These are phyloP conservation scores for Crithidia fasciculata DNA, from an alignment of 208 protist species.

Conservation along the genomic window DNA sequence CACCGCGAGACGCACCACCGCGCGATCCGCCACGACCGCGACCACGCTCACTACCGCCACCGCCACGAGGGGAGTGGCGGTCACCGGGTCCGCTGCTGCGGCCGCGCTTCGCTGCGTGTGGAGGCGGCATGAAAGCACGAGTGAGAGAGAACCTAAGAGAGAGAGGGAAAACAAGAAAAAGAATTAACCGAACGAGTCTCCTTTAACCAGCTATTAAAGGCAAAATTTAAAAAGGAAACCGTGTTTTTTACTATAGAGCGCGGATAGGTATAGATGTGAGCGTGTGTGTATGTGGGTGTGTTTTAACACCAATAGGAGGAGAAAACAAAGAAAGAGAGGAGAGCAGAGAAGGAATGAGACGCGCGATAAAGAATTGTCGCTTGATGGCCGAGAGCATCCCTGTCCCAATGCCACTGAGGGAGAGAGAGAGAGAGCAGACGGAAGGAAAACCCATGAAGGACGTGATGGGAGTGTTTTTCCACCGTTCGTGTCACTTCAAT, in stretches of 20 bases:
- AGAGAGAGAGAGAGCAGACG: background rate
- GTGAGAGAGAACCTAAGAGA: background rate
- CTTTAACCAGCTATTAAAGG: background rate
- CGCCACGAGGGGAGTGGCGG: background rate
- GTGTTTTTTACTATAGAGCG: background rate
- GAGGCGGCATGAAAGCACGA: conserved; percentile 22
- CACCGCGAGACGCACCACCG: too few species aligned
- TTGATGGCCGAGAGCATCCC: too few species aligned
- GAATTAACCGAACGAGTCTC: background rate
- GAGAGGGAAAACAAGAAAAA: conserved; percentile 17
- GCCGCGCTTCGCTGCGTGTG: conserved; percentile 30
- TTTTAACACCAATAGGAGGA: background rate
- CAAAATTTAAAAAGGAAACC: background rate
- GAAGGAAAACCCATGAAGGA: background rate
- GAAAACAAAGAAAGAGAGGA: background rate
- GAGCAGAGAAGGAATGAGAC: background rate
- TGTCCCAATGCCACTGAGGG: too few species aligned
- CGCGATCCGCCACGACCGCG: too few species aligned
- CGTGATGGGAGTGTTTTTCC: background rate
- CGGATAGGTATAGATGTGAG: too few species aligned
- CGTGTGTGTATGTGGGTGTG: background rate
- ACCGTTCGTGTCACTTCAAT: background rate
- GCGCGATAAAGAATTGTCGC: too few species aligned
- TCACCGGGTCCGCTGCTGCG: conserved; percentile 18
- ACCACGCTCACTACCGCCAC: background rate